phyloP scores from a whole-genome alignment of 1,139 yeast genomes.

The Yamadazyma blattariae region DNA sequence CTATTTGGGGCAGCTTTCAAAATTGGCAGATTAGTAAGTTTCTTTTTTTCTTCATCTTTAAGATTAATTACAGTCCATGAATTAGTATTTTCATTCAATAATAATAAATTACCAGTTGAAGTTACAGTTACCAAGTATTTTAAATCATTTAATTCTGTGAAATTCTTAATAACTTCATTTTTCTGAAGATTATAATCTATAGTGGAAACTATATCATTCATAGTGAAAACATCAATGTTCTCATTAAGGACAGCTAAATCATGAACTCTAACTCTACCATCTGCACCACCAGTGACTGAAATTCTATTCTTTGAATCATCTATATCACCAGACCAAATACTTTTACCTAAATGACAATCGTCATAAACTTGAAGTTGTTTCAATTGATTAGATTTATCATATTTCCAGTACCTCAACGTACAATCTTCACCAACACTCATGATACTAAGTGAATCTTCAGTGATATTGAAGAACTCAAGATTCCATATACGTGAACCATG shows the following conservation, averaged over 20 bases:
- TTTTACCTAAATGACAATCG: conserved; percentile 79
- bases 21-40: conserved; percentile 14
- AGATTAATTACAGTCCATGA: conserved; percentile 27
- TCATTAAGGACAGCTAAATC: conserved; percentile 33
- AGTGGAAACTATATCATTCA: conserved; percentile 27
- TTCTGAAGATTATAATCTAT: conserved; percentile 27
- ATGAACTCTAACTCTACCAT: conserved; percentile 70
- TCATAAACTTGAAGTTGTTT: conserved; percentile 35
- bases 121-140: conserved; percentile 55
- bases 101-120: conserved; percentile 55
- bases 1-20: conserved; percentile 43
- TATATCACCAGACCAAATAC: conserved; percentile 81
- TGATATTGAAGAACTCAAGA: conserved; percentile 49
- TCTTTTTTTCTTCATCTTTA: conserved; percentile 30
- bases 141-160: conserved; percentile 36
- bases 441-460: conserved; percentile 31
- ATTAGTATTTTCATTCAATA: conserved; percentile 19
- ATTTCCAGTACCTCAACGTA: conserved; percentile 79
- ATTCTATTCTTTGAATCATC: conserved; percentile 36
- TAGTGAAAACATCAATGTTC: conserved; percentile 21
- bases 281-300: conserved; percentile 85
- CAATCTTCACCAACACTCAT: conserved; percentile 86
- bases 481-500: conserved; percentile 95
- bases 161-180: conserved; percentile 64
- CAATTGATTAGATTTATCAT: conserved; percentile 21